Evolutionary conservation across 2,329 filamentous ascomycete genomes (phyloP), one percentile per base, ranked within the genome.

Genomic region (Alternaria viburni): DNA sequence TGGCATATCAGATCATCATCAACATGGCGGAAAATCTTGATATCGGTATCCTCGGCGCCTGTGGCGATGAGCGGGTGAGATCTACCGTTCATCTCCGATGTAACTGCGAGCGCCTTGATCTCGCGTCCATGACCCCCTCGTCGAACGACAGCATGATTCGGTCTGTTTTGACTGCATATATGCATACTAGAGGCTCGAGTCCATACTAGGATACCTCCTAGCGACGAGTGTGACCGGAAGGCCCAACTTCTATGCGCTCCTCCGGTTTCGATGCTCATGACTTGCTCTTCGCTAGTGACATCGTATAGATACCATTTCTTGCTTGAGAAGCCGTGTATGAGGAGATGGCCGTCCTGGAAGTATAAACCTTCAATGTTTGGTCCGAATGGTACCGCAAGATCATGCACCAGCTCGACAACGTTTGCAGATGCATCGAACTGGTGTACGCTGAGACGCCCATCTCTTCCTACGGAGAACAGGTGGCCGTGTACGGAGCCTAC

Each of bases 271-370:
- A 97, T 85, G 1, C 84, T 85, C 58, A 90, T 87, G 15, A 95
- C 79, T 71, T 95, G 91, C 59, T 88, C 86, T 62, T 92, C 89
- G 2, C 83, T 83, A 0, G 88, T 89, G 74, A 92, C 89, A 76
- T 97, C 92, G 88, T 92, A 96, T 10, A 95, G 86, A 12, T 97
- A 83, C 74, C 98, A 96, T 50, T 88, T 84, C 65, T 89, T 93
- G 75, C 91, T 89, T 59, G 88, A 89, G 80, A 97, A 98, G 4
- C 95, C 95, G 76, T 90, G 92, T 12, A 97, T 82, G 26, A 93
- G 82, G 1, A 97, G 82, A 70, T 72, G 70, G 44, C 83, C 77
- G 69, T 74, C 60, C 44, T 84, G 75, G 62, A 95, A 86, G 81
- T 88, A 90, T 0, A 90, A 86, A 0, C 90, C 89, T 77, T 96